Base-by-base conservation (phyloP, 345 rosid species). In the Eucalyptus decipiens region DNA sequence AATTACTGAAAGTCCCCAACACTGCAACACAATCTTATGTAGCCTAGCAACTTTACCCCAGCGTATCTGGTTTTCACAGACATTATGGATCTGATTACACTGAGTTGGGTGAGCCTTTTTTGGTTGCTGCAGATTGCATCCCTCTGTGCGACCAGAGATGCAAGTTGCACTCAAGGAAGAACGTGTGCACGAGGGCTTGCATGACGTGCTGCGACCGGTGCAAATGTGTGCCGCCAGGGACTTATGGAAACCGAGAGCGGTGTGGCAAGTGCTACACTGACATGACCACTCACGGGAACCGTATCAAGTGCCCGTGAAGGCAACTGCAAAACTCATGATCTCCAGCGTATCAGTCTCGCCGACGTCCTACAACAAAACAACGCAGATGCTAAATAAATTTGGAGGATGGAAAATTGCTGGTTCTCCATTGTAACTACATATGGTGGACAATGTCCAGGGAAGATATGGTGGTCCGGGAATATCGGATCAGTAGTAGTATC, bases 201-300 rank as follows among this genome's bases (percentile, higher is more conserved):
- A 87, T 92, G 91, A 94, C 98, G 45, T 97, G 99, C 93, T 97
- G 99, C 67, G 93, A 93, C 91, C 91, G 98, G 72, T 97, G 99
- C 97, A 97, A 93, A 89, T 97, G 99, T 23, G 99, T 97, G 80
- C 99, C 99, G 0, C 99, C 99, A 40, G 99, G 99, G 34, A 97
- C 99, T 18, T 97, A 93, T 52, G 99, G 99, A 32, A 96, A 96
- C 92, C 93, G 94, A 43, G 98, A 97, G 91, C 90, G 87, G 88
- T 97, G 99, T 89, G 99, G 99, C 90, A 93, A 92, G 90, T 97
- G 99, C 91, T 97, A 97, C 95, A 96, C 94, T 47, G 92, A 92
- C 32, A 95, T 97, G 99, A 97, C 94, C 91, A 96, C 99, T 58
- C 95, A 89, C 87, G 90, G 92, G 52, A 94, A 93, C 90, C 94